Evolutionary conservation across 2,329 filamentous ascomycete genomes (phyloP).

Genomic region (Tolypocladium paradoxum): DNA sequence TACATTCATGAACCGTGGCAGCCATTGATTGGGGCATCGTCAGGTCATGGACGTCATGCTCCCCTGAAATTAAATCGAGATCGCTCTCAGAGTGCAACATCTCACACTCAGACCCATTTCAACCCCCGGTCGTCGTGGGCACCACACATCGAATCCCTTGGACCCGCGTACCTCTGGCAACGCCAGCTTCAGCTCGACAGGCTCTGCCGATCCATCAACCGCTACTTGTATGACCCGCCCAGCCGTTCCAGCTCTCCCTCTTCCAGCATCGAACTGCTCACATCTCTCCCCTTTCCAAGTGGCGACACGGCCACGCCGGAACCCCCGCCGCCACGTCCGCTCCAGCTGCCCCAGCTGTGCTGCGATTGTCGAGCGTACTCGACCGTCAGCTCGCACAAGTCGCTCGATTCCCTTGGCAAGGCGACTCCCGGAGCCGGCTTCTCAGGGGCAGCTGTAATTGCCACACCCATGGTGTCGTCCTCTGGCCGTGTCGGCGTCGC

Average conservation of each 20-base stretch:
- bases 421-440: not conserved
- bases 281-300: slow-evolving; percentile 1
- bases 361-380: slow-evolving; percentile 15
- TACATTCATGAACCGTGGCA: not conserved
- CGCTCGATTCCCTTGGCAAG: not conserved
- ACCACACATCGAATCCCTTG: not conserved
- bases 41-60: not conserved
- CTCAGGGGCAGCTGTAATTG: not conserved
- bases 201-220: not conserved
- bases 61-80: not conserved
- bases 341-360: slow-evolving; percentile 24
- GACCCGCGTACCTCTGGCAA: not conserved
- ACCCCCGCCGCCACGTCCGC: slow-evolving; percentile 2
- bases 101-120: not conserved
- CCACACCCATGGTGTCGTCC: slow-evolving; percentile 1
- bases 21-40: not conserved
- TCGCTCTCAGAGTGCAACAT: not conserved
- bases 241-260: slow-evolving; percentile 9
- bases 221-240: slow-evolving; percentile 3
- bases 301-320: not conserved
- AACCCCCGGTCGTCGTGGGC: not conserved
- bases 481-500: not conserved
- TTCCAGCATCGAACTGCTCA: slow-evolving; percentile 12
- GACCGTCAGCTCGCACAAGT: slow-evolving; percentile 15
- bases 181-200: not conserved